Evolutionary conservation across 306 rosid genomes (phyloP), one percentile per base, ranked within the genome.

Genomic region (Spatholobus suberectus): DNA sequence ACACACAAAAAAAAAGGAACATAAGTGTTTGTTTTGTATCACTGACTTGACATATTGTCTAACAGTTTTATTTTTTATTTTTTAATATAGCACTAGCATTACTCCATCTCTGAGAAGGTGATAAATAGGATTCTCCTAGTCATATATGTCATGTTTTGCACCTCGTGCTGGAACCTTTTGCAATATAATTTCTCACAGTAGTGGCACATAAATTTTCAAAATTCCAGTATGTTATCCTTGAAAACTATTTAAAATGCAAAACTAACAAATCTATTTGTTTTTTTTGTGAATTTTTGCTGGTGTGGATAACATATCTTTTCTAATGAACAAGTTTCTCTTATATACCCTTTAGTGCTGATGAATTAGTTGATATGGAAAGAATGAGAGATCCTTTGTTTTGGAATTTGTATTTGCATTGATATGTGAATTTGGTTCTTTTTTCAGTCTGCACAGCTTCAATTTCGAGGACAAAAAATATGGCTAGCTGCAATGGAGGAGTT

Each of bases 401-500:
- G 82, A 43, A 57, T 49, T 62, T 82, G 15, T 52, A 12, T 40
- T 77, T 74, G 55, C 43, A 14, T 70, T 70, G 69, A 37, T 72
- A 24, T 49, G 51, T 67, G 66, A 58, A 35, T 62, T 82, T 71
- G 46, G 52, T 74, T 46, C 51, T 17, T 29, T 15, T 79, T 81
- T 77, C 89, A 92, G 97, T 84, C 88, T 77, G 91, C 90, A 3
- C 83, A 90, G 57, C 97, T 94, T 84, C 79, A 89, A 73, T 94
- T 94, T 63, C 94, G 97, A 68, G 98, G 98, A 73, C 97, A 94
- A 85, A 84, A 84, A 76, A 92, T 94, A 70, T 94, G 98, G 98
- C 83, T 85, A n/a, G 97, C 94, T 73, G 94, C 97, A 55, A 90
- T 94, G 65, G 90, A 92, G 69, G 94, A 94, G 67, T 80, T 94